phyloP scores from a whole-genome alignment of 129 eudicot genomes.

The Artemisia argyi region DNA sequence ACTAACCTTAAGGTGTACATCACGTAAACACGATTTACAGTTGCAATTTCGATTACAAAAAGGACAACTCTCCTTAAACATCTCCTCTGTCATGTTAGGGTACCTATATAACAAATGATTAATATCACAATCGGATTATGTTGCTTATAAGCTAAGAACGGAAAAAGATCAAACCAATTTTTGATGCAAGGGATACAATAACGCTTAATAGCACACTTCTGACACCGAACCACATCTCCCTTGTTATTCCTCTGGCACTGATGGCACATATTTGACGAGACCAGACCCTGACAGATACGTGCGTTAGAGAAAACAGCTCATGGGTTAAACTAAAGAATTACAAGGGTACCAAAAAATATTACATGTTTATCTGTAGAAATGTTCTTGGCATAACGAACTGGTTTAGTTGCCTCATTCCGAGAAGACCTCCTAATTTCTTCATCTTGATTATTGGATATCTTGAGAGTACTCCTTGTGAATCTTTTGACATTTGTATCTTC shows the following conservation, averaged over 20 bases:
- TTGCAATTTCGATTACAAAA: slow-evolving; percentile 67
- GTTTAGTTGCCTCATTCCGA: no score
- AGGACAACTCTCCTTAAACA: slow-evolving; percentile 64
- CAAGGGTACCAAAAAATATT: no score
- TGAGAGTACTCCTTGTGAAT: no score
- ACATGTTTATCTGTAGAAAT: no score
- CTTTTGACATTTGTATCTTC: no score
- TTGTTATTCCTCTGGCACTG: slow-evolving; percentile 48
- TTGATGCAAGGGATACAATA: slow-evolving; percentile 42
- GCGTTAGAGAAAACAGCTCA: no score
- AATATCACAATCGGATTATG: background rate
- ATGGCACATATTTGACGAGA: slow-evolving; percentile 26
- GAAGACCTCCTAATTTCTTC: no score
- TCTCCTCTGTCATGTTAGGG: slow-evolving; percentile 49
- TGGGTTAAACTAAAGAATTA: no score
- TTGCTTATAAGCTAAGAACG: background rate
- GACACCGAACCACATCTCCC: slow-evolving; percentile 59
- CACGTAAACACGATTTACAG: slow-evolving; percentile 66
- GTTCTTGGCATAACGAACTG: no score
- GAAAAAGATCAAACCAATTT: slow-evolving; percentile 25
- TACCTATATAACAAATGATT: slow-evolving; percentile 39
- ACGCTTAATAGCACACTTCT: slow-evolving; percentile 43
- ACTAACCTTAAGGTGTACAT: slow-evolving; percentile 25
- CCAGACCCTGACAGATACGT: slow-evolving; percentile 27
- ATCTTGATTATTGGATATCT: no score